phyloP scores from a whole-genome alignment of 2,329 filamentous ascomycete species.

The Sporothrix phasma region DNA sequence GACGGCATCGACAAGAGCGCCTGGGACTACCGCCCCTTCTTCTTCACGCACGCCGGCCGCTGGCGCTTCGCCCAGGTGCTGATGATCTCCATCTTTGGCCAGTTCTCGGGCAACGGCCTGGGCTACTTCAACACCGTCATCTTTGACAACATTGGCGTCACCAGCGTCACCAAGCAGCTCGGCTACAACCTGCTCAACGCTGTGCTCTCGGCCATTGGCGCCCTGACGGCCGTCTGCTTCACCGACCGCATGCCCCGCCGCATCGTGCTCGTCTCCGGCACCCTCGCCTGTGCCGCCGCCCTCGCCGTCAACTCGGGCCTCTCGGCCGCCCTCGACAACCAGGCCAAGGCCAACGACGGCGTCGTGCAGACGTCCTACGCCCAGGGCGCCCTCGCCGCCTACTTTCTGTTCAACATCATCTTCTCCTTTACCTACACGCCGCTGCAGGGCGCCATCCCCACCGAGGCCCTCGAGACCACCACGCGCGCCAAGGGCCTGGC shows the following conservation, averaged over 20 bases:
- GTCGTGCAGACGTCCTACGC: slow-evolving; percentile 27
- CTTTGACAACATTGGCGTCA: slow-evolving; percentile 32
- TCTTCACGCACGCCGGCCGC: slow-evolving; percentile 34
- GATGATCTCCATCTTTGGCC: slow-evolving; percentile 42
- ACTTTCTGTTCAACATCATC: slow-evolving; percentile 40
- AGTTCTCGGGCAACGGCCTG: slow-evolving; percentile 41
- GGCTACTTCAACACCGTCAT: slow-evolving; percentile 43
- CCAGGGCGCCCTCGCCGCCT: slow-evolving; percentile 35
- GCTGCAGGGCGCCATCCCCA: slow-evolving; percentile 37
- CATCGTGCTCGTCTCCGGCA: slow-evolving; percentile 36
- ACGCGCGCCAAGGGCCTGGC: slow-evolving; percentile 44
- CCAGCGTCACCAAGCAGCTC: slow-evolving; percentile 30
- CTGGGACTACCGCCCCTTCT: slow-evolving; percentile 41
- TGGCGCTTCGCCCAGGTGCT: slow-evolving; percentile 40
- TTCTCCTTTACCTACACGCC: slow-evolving; percentile 43
- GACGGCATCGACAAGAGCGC: slow-evolving; percentile 39
- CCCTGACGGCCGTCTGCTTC: slow-evolving; percentile 32
- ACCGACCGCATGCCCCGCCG: slow-evolving; percentile 39
- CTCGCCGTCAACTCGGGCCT: slow-evolving; percentile 38
- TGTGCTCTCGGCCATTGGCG: slow-evolving; percentile 35
- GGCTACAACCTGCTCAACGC: slow-evolving; percentile 40
- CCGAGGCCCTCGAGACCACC: slow-evolving; percentile 39
- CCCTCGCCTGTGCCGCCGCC: slow-evolving; percentile 32
- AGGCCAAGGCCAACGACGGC: slow-evolving; percentile 27
- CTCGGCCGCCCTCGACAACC: neutral